Conservation (phyloP, 2,329 filamentous ascomycete species). For the Penicillium sp. region DNA sequence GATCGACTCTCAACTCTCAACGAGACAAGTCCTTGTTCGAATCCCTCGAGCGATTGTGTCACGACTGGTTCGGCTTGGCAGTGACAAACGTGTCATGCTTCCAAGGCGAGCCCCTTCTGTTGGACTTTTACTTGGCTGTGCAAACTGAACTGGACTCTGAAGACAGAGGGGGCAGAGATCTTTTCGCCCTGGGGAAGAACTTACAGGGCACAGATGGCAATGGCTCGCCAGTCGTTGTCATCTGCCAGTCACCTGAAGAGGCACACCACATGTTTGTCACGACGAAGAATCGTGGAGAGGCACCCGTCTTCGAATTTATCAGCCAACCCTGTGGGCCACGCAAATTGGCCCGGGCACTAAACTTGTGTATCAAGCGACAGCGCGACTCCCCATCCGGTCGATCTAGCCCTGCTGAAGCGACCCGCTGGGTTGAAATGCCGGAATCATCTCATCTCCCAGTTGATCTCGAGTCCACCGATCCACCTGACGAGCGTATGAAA, state of each 20-base stretch:
- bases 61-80: conserved; percentile 21
- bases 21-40: conserved; percentile 14
- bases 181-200: background rate
- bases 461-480: conserved; percentile 14
- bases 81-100: conserved; percentile 5
- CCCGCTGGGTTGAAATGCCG: conserved; percentile 23
- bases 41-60: conserved; percentile 22
- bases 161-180: background rate
- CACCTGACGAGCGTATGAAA: conserved; percentile 19
- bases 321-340: conserved; percentile 36
- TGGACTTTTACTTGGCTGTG: conserved; percentile 24
- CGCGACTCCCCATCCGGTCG: conserved; percentile 1
- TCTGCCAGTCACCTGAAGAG: conserved; percentile 26
- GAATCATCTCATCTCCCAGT: conserved; percentile 20
- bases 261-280: conserved; percentile 23
- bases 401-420: conserved; percentile 7
- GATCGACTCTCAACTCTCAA: conserved; percentile 1
- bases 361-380: conserved; percentile 23
- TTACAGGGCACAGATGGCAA: background rate
- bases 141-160: background rate
- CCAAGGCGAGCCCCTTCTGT: background rate
- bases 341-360: conserved; percentile 33
- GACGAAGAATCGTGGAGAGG: conserved; percentile 1
- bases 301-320: conserved; percentile 30
- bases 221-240: conserved; percentile 28